Conservation (phyloP, 495 filamentous ascomycete genomes). For the Hyaloscypha variabilis region DNA sequence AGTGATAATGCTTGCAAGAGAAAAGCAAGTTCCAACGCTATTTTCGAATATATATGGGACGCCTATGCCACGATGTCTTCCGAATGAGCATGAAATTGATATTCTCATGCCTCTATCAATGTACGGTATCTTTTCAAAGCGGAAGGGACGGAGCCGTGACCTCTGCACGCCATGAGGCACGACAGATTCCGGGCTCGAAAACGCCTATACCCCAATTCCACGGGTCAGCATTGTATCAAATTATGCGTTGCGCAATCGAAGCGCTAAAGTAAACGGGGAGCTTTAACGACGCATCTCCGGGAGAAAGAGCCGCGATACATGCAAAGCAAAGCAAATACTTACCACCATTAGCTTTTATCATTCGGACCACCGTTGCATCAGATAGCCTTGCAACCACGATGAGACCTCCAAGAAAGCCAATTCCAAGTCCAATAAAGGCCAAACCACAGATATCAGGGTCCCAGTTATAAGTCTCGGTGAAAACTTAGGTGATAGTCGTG, state of each 20-base stretch:
- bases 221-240: not conserved
- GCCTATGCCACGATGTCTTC: no score
- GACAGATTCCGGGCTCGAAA: constrained; percentile 60
- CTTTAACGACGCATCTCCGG: not conserved
- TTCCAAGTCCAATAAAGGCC: constrained; percentile 52
- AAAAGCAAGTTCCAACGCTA: no score
- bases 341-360: constrained; percentile 46
- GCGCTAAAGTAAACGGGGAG: not conserved
- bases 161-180: constrained; percentile 45
- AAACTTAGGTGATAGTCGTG: constrained; percentile 70
- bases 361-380: constrained; percentile 43
- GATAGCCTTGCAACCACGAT: constrained; percentile 36
- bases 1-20: no score
- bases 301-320: no score
- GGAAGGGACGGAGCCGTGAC: no score
- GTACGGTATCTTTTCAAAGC: no score
- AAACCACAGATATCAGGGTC: constrained; percentile 40
- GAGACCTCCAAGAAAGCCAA: constrained; percentile 42
- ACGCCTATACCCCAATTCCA: constrained; percentile 31
- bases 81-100: no score
- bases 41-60: no score
- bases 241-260: not conserved
- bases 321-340: no score
- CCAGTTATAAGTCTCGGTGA: constrained; percentile 55
- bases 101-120: no score